phyloP scores from a whole-genome alignment of 257 asterid species.

The Forsythia viridissima region DNA sequence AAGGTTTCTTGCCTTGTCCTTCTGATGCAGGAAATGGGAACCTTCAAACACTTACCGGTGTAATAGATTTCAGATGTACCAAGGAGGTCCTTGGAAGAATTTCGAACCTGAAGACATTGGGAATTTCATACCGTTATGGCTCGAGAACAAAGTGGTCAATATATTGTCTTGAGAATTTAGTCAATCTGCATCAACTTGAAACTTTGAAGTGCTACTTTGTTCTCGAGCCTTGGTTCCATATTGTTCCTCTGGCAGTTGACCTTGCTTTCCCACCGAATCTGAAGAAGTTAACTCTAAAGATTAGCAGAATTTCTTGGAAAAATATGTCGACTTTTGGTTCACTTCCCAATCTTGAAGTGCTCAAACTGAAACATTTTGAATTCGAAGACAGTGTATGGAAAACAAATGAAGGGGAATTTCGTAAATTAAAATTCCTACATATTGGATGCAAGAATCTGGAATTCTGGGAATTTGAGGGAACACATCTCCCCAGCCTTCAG shows the following conservation, averaged over 20 bases:
- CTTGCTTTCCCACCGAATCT: background rate
- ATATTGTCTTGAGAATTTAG: too few relatives aligned
- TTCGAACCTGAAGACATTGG: background rate
- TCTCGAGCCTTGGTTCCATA: too few relatives aligned
- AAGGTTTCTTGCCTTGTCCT: background rate
- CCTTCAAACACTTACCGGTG: background rate
- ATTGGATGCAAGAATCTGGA: background rate
- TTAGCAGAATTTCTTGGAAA: background rate
- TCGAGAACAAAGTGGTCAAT: background rate
- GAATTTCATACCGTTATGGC: background rate
- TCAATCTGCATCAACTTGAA: background rate
- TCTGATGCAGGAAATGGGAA: background rate
- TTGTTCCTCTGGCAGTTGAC: too few relatives aligned
- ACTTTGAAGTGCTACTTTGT: background rate
- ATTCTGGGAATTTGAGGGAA: background rate
- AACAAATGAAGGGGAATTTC: background rate
- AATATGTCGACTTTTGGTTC: background rate
- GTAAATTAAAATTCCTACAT: background rate
- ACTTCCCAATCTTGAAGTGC: background rate
- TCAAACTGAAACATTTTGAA: background rate
- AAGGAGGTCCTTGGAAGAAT: too few relatives aligned
- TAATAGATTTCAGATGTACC: background rate
- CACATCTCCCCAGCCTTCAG: background rate
- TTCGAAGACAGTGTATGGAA: background rate
- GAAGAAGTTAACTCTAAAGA: background rate